Conservation (phyloP, 768 basidiomycete species). For the Mycena floridula region DNA sequence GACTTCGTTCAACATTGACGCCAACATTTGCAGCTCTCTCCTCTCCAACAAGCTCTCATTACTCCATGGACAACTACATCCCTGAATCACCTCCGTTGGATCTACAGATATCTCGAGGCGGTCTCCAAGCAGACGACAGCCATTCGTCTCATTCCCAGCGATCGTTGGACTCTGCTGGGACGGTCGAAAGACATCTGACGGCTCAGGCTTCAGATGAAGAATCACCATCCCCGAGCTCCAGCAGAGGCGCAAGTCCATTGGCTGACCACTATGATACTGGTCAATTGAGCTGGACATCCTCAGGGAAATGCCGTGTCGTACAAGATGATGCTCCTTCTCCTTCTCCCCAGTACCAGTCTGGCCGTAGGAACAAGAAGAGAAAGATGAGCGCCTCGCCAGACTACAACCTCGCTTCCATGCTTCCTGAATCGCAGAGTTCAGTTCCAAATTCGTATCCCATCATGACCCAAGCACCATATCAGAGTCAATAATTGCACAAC, state of each 20-base stretch:
- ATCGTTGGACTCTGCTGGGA: slow-evolving; percentile 2
- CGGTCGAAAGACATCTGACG: slow-evolving; percentile 5
- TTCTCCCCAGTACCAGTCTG: background rate
- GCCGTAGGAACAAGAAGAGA: background rate
- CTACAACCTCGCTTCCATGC: background rate
- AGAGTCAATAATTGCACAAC: background rate
- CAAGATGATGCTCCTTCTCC: background rate
- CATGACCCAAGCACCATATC: background rate
- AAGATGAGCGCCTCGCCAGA: too few relatives aligned
- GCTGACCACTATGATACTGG: background rate
- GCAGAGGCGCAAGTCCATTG: background rate
- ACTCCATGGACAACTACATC: background rate
- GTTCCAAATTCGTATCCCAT: background rate
- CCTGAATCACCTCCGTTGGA: background rate
- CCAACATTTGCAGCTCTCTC: slow-evolving; percentile 2
- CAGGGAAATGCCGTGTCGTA: background rate
- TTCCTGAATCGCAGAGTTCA: background rate
- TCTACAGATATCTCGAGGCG: background rate
- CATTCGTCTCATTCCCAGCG: background rate
- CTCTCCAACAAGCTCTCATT: slow-evolving; percentile 5
- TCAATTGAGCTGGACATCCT: background rate
- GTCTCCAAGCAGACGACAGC: too few relatives aligned
- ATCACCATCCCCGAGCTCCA: too few relatives aligned
- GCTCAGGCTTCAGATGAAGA: too few relatives aligned
- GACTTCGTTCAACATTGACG: too few relatives aligned